A percentile compares a stretch with the other conserved stretches of the same genome.
These are phyloP conservation scores for Fraxinus velutina DNA, from an alignment of 305 asterid species.

Conservation along the genomic window DNA sequence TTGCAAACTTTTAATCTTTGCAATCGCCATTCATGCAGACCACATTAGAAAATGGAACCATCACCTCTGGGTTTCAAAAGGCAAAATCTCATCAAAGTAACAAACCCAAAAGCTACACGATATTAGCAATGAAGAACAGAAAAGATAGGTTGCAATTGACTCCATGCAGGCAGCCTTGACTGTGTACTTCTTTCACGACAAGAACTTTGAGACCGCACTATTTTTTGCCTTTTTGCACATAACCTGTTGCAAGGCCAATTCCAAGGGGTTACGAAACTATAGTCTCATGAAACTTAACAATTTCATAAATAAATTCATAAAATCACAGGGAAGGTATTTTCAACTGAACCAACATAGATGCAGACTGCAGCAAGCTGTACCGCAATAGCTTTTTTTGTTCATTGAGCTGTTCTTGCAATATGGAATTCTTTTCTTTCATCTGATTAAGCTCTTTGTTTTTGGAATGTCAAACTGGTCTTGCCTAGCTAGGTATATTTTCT, in stretches of 20 bases:
- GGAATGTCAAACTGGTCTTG: slow-evolving; percentile 95
- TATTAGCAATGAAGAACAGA: background rate
- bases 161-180: background rate
- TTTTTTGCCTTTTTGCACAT: background rate
- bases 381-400: slow-evolving; percentile 41
- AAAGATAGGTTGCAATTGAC: background rate
- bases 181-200: background rate
- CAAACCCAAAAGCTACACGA: background rate
- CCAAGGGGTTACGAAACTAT: background rate
- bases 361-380: background rate
- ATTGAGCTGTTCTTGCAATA: slow-evolving; percentile 57
- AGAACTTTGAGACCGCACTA: background rate
- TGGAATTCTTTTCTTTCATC: slow-evolving; percentile 75
- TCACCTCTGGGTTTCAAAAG: background rate
- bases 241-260: background rate
- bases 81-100: background rate
- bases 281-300: background rate
- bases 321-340: background rate
- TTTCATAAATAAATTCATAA: background rate
- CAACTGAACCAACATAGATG: background rate
- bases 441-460: slow-evolving; percentile 72
- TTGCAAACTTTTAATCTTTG: slow-evolving; percentile 75
- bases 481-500: slow-evolving; percentile 81
- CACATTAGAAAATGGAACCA: slow-evolving; percentile 13
- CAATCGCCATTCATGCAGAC: slow-evolving; percentile 15